Conservation (phyloP, 345 rosid species). For the Linum tenue region DNA sequence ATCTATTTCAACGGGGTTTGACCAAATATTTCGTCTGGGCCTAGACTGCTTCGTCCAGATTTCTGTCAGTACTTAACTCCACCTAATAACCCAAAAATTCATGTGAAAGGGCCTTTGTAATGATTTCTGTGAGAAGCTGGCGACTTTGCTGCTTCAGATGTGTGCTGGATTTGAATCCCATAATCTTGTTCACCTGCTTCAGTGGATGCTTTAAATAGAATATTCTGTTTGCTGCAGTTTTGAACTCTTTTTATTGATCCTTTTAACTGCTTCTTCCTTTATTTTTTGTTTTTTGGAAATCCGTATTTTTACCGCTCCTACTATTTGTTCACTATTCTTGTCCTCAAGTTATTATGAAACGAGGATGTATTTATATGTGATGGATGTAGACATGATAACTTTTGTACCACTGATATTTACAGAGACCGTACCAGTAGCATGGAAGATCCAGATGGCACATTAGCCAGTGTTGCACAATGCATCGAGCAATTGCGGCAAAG, state of each 20-base stretch:
- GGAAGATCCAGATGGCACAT: constrained; percentile 99
- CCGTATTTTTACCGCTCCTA: neutral
- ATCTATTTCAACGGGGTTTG: neutral
- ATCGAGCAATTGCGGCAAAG: constrained; percentile 93
- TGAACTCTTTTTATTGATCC: neutral
- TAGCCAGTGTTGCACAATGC: constrained; percentile 98
- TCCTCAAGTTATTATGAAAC: neutral
- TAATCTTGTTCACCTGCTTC: no score
- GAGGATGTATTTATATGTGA: neutral
- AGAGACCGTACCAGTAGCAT: constrained; percentile 89
- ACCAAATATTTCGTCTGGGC: neutral
- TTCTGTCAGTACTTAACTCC: neutral
- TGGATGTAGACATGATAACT: constrained; percentile 8
- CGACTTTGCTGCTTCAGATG: neutral
- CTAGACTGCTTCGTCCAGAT: neutral
- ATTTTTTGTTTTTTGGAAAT: neutral
- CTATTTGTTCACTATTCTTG: neutral
- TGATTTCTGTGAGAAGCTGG: neutral
- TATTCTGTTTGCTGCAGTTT: neutral
- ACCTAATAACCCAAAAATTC: no score
- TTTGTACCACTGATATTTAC: constrained; percentile 16
- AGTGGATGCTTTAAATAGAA: no score
- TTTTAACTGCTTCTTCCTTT: neutral
- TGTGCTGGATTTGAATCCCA: neutral
- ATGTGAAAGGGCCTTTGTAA: no score